These are phyloP conservation scores for Cercophora newfieldiana DNA, from an alignment of 495 filamentous ascomycete genomes.

Conservation along the genomic window DNA sequence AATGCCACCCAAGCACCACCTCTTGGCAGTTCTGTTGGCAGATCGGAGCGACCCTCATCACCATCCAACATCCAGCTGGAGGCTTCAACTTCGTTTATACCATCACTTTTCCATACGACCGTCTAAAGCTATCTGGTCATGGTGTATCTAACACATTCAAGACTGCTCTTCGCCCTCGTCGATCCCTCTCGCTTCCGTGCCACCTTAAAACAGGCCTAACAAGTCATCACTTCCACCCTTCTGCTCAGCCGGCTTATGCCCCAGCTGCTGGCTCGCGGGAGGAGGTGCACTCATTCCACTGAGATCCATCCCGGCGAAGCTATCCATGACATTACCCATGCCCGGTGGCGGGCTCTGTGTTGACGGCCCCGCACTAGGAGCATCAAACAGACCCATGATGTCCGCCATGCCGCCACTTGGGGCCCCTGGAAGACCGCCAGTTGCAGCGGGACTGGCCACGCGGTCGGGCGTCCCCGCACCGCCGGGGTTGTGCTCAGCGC, in stretches of 20 bases:
- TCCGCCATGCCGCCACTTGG: slow-evolving; percentile 73
- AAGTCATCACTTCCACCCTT: slow-evolving; percentile 86
- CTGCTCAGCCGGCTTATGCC: slow-evolving; percentile 34
- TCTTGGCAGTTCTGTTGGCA: too few species aligned
- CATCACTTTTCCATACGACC: background rate
- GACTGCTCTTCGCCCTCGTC: background rate
- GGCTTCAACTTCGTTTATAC: background rate
- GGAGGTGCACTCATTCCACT: slow-evolving; percentile 60
- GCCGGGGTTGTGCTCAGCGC: slow-evolving; percentile 69
- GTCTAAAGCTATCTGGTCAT: background rate
- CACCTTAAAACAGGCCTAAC: slow-evolving; percentile 74
- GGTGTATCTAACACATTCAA: background rate
- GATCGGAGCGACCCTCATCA: too few species aligned
- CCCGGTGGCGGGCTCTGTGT: slow-evolving; percentile 21
- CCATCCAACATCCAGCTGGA: too few species aligned
- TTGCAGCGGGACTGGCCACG: slow-evolving; percentile 61
- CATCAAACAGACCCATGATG: slow-evolving; percentile 82
- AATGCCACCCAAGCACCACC: too few species aligned
- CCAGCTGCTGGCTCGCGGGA: slow-evolving; percentile 52
- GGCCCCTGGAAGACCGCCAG: slow-evolving; percentile 28
- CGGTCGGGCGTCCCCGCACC: slow-evolving; percentile 73
- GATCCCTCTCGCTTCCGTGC: background rate
- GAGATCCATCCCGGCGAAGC: slow-evolving; percentile 79
- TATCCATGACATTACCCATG: slow-evolving; percentile 71
- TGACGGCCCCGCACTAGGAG: slow-evolving; percentile 6